Evolutionary conservation across 192 early-diverging fungal species (phyloP), one percentile per base, ranked within the genome.

Genomic region (Coemansia sp.): DNA sequence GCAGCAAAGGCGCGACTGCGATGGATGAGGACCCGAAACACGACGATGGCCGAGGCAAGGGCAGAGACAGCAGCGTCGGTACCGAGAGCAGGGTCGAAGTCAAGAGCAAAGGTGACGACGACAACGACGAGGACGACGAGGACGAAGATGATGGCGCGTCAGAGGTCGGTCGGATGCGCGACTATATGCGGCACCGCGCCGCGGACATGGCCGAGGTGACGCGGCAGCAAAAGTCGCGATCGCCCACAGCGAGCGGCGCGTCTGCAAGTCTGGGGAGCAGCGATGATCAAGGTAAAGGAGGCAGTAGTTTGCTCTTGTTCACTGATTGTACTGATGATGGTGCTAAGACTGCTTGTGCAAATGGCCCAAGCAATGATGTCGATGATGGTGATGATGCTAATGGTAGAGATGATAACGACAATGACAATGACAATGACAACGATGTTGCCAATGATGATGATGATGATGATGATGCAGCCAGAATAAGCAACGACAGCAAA

Each of bases 261-360:
- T 42, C 39, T 42, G 39, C 39, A 16, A 16, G 8, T 3, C 14
- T 10, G 39, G 14, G 39, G 1, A 45, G 24, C 46, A 16, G 14
- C 10, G 55, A 65, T 48, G 69, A 72, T 27, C 60, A 72, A 62
- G 69, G 69, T 65, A 63, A 69, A 58, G 61, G 61, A 58, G 61
- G 61, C 29, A 58, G 66, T 57, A 60, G 62, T 62, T 35, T 36
- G 51, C 9, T 34, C 22, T 56, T 54, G 45, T 62, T 58, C 56
- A 47, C 70, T 62, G 70, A 72, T 58, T 59, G 47, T 59, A 42
- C 42, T 45, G 63, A 52, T 60, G 57, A 50, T 51, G 69, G 54
- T 65, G 59, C 36, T 58, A 55, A 34, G 0, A 52, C 22, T 39
- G 36, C 35, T 58, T 24, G 8, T 42, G 13, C 39, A 16, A 27